A percentile compares a stretch with the other conserved stretches of the same genome.
Evolutionary conservation across 345 rosid species (phyloP).

Genomic region (Citrus hindsii): DNA sequence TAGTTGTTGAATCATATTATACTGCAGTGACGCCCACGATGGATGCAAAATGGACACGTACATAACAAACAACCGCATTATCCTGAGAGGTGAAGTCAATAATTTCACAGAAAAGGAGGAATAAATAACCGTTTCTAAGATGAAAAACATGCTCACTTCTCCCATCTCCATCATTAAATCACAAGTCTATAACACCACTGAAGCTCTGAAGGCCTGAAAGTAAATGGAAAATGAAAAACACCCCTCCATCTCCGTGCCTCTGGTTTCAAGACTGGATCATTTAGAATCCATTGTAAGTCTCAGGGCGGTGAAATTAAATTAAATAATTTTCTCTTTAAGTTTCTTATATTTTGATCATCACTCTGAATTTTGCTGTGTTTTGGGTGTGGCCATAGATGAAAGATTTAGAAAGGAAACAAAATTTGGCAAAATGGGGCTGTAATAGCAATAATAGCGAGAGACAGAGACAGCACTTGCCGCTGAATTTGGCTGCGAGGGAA

Average conservation of each 20-base stretch:
- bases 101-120: conserved; percentile 3
- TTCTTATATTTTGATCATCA: background rate
- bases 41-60: background rate
- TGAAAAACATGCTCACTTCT: conserved; percentile 33
- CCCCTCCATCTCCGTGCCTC: conserved; percentile 39
- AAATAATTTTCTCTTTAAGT: background rate
- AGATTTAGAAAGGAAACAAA: conserved; percentile 53
- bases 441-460: background rate
- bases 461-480: conserved; percentile 28
- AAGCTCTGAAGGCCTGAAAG: background rate
- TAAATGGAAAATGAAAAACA: conserved; percentile 45
- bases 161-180: conserved; percentile 17
- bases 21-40: too few species aligned
- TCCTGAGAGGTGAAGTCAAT: background rate
- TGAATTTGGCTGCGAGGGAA: conserved; percentile 55
- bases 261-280: conserved; percentile 71
- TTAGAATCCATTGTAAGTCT: conserved; percentile 62
- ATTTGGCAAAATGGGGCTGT: conserved; percentile 36
- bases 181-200: background rate
- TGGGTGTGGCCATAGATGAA: conserved; percentile 43
- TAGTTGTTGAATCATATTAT: too few species aligned
- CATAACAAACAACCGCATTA: too few species aligned
- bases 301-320: background rate
- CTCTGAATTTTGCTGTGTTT: background rate
- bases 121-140: conserved; percentile 30